Base-by-base conservation (phyloP, 1,284 basidiomycete species). In the Cryptococcus sp. region DNA sequence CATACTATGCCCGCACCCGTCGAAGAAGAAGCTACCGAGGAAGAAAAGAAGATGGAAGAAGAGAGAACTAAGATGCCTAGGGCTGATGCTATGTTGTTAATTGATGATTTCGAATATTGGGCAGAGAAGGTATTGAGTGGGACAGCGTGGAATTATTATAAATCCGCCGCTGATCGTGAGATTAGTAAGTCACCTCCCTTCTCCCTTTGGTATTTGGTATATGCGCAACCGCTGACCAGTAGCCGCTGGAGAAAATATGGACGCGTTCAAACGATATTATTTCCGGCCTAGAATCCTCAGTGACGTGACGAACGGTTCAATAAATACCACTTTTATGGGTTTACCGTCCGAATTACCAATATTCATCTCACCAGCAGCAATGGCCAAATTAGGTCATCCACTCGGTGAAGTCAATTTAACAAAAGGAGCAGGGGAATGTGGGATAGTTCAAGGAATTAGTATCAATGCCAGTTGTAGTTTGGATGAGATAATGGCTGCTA, bases 11-110 rank as follows among this genome's bases (percentile, higher is more conserved):
- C 76, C 14, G 76, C 73, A 11, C 77, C 74, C 44, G 62, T 57
- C n/a, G 69, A 77, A 46, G 77, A 67, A 50, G 76, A 75, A 57
- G 83, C 83, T 64, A 85, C 85, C 0, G 82, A 82, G 59, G 87
- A 90, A 58, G 86, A 88, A 66, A 58, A 82, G 11, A 78, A 87
- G 48, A 82, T 88, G 14, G 83, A 86, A 60, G 77, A 81, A 41
- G 80, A 79, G 39, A 76, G 81, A 50, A 83, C 81, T 58, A 60
- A 66, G n/a, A 62, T 82, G 50, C 87, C 86, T 0, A 82, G 83
- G 1, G 75, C 89, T 11, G 79, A 77, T 48, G 77, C 81, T 46
- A 85, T 93, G 59, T 74, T 92, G 43, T 86, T 80, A 59, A 71
- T 92, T 18, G 74, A 78, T 42, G 90, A 93, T 64, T 85, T 94